Evolutionary conservation across 108 stramenopile genomes (phyloP), one percentile per base, ranked within the genome.

Genomic region (Fragilaria crotonensis): DNA sequence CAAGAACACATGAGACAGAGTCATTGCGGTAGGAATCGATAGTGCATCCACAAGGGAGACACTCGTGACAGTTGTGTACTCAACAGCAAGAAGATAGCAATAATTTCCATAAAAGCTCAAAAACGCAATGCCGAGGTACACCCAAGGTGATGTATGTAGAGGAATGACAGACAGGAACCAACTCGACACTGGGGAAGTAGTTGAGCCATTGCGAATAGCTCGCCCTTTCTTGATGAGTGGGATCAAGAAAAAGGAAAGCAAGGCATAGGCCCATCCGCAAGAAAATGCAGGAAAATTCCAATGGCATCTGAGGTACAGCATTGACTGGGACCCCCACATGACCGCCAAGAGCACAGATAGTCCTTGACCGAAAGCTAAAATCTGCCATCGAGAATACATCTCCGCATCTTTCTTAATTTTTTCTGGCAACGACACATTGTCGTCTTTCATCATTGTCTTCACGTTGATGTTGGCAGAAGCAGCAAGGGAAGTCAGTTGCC

Each of bases 1-100:
- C 20, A 95, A 66, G 25, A 80, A 71, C 2, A 84, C n/a, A 26
- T 45, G 44, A 11, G 80, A 83, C 7, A 93, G 53, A 27, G 88
- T 54, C 78, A 95, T 93, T 26, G 81, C 76, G 25, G 83, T 71
- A 0, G 93, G 93, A 5, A 95, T 95, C n/a, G 87, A 75, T 49
- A 95, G 70, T 28, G 87, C 84, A 69, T 95, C 93, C 9, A 95
- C 76, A 49, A 95, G 57, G 22, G 80, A 76, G 7, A 87, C 82
- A 36, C 64, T 73, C 22, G 90, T 87, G 33, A 93, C 73, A 19
- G 79, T 84, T 17, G 93, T 93, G 75, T 81, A 93, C 32, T 79
- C 67, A 19, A 56, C 21, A 20, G 54, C 30, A 3, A 56, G 21
- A 19, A 56, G n/a, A 3, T 21, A 31, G 14, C n/a, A n/a, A 33